Evolutionary conservation across 441 rosid species (phyloP), one percentile per base, ranked within the genome.

Genomic region (Syzygium malaccense): DNA sequence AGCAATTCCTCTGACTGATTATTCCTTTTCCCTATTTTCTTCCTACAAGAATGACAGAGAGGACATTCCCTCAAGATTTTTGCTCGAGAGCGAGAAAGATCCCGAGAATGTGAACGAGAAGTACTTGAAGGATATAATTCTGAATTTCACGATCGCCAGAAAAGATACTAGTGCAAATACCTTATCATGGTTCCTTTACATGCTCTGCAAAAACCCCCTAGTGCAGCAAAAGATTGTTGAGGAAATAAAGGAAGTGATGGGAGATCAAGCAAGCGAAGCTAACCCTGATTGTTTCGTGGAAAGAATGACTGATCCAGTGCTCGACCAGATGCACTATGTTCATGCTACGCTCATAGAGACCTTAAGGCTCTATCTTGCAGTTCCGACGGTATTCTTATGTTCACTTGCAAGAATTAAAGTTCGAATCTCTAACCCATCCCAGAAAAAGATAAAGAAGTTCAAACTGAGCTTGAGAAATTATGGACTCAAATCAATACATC

Each of bases 341-440:
- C 99, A 96, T 80, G 98, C 99, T 23, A 90, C 98, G 17, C 90
- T 96, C 91, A 92, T 98, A 14, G 99, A 97, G 93, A 96, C 99
- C 84, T 91, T 96, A 86, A 93, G 99, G 92, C 92, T 97, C 7
- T 95, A 94, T 91, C 99, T 99, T 88, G 89, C 93, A 18, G 98
- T 95, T 55, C 99, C 99, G 14, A 41, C 92, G 90, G 99, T 96
- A 94, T 87, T 32, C 56, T 5, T 37, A 19, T 11, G 15, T 54
- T 64, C 56, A 49, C 55, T n/a, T 15, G 60, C 48, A 68, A 33
- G 80, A 33, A 7, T 51, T 64, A n/a, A 19, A 8, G 9, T 19
- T 86, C 45, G 25, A 14, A 58, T 13, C 71, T 20, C 19, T 49
- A 45, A 28, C 20, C n/a, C 37, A 26, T 15, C 28, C 9, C 33